These are phyloP conservation scores for Aspergillus sclerotiicarbonarius DNA, from an alignment of 495 filamentous ascomycete genomes.

Conservation along the genomic window DNA sequence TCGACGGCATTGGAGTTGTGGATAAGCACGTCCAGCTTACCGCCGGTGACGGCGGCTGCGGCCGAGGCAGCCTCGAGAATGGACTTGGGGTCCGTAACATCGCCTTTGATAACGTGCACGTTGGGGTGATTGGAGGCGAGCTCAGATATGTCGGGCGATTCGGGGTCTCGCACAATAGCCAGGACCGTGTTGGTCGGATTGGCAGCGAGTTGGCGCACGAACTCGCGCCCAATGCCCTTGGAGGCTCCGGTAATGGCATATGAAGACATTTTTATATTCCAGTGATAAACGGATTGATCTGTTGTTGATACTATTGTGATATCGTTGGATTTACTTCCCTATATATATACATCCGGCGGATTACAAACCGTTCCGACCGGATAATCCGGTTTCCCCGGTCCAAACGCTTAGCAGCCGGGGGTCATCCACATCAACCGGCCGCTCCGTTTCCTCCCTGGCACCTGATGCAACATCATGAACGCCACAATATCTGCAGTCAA, in stretches of 20 bases:
- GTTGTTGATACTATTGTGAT: neutral
- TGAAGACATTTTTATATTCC: constrained; percentile 42
- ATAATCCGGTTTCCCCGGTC: neutral
- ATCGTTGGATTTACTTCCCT: neutral
- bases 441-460: neutral
- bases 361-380: neutral
- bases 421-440: neutral
- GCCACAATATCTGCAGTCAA: constrained; percentile 11
- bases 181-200: constrained; percentile 47
- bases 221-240: constrained; percentile 55
- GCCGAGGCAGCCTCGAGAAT: constrained; percentile 42
- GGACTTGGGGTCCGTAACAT: constrained; percentile 39
- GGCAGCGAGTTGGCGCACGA: constrained; percentile 49
- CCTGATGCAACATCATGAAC: neutral
- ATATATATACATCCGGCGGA: neutral
- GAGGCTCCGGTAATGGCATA: constrained; percentile 57
- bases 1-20: constrained; percentile 42
- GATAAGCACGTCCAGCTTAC: constrained; percentile 45
- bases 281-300: neutral
- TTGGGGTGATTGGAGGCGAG: constrained; percentile 31
- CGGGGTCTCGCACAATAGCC: constrained; percentile 42
- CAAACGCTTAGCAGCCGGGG: neutral
- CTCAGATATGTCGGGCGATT: constrained; percentile 29
- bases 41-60: constrained; percentile 37
- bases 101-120: constrained; percentile 45